Conservation (phyloP, 345 rosid genomes). For the Luvunga scandens region DNA sequence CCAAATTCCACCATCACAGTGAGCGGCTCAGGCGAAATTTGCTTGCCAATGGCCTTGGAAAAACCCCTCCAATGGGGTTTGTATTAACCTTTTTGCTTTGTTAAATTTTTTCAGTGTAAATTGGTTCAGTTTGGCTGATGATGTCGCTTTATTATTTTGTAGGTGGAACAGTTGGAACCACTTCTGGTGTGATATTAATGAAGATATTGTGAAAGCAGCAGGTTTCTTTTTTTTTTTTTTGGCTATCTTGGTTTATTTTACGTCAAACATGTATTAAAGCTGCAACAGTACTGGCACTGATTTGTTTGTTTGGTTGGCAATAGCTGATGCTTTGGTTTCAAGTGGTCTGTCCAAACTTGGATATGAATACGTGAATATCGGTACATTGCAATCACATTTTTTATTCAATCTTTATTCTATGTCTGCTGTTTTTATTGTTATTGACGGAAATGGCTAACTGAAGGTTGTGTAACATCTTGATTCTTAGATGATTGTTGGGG, state of each 20-base stretch:
- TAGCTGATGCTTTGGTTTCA: slow-evolving; percentile 81
- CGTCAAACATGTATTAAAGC: not conserved
- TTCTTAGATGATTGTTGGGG: slow-evolving; percentile 95
- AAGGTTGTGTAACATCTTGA: not conserved
- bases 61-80: slow-evolving; percentile 61
- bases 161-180: slow-evolving; percentile 61
- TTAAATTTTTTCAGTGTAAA: too few species aligned
- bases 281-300: not conserved
- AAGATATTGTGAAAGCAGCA: slow-evolving; percentile 37
- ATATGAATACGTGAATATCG: slow-evolving; percentile 78
- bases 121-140: not conserved
- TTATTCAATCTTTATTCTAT: not conserved
- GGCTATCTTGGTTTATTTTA: too few species aligned
- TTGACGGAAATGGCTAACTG: not conserved
- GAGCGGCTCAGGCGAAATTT: slow-evolving; percentile 30
- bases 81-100: not conserved
- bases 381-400: slow-evolving; percentile 26
- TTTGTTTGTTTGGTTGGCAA: not conserved
- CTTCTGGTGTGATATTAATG: slow-evolving; percentile 39
- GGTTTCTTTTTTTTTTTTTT: not conserved
- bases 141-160: not conserved
- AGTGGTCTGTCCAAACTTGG: slow-evolving; percentile 84
- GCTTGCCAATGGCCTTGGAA: slow-evolving; percentile 50
- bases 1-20: not conserved
- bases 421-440: not conserved